phyloP scores from a whole-genome alignment of 495 filamentous ascomycete genomes.

The Daldinia decipiens region DNA sequence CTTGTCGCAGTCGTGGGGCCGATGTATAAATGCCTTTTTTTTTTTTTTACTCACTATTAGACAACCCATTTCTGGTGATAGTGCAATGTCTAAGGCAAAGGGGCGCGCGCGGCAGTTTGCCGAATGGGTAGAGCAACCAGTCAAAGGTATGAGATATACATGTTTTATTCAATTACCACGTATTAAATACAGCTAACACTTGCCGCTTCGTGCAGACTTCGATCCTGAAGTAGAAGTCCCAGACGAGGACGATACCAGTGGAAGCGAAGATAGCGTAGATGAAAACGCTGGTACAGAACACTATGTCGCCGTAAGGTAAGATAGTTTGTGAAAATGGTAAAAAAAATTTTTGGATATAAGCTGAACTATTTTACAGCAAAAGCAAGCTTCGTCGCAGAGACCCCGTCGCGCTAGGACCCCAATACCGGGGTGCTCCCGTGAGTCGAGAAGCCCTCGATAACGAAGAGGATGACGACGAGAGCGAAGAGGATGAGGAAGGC shows the following conservation, averaged over 20 bases:
- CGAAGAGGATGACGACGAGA: slow-evolving; percentile 54
- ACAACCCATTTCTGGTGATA: neutral
- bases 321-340: slow-evolving; percentile 28
- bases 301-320: slow-evolving; percentile 82
- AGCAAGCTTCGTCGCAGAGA: slow-evolving; percentile 84
- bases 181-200: slow-evolving; percentile 27
- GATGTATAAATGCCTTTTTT: slow-evolving; percentile 9
- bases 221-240: slow-evolving; percentile 83
- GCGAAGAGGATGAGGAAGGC: slow-evolving; percentile 53
- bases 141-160: slow-evolving; percentile 48
- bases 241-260: slow-evolving; percentile 60
- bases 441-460: slow-evolving; percentile 73
- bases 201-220: slow-evolving; percentile 67
- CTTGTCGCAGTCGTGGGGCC: slow-evolving; percentile 32
- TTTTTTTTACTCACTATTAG: slow-evolving; percentile 1
- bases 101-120: slow-evolving; percentile 52
- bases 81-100: slow-evolving; percentile 50
- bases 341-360: neutral
- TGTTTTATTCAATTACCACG: neutral
- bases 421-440: slow-evolving; percentile 84
- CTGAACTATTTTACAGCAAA: slow-evolving; percentile 64
- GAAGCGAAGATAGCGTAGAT: slow-evolving; percentile 64
- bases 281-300: slow-evolving; percentile 76
- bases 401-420: slow-evolving; percentile 71
- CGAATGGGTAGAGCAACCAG: slow-evolving; percentile 54